Evolutionary conservation across 805 yeast genomes (phyloP).

Genomic region (Saccharomyces eubayanus): DNA sequence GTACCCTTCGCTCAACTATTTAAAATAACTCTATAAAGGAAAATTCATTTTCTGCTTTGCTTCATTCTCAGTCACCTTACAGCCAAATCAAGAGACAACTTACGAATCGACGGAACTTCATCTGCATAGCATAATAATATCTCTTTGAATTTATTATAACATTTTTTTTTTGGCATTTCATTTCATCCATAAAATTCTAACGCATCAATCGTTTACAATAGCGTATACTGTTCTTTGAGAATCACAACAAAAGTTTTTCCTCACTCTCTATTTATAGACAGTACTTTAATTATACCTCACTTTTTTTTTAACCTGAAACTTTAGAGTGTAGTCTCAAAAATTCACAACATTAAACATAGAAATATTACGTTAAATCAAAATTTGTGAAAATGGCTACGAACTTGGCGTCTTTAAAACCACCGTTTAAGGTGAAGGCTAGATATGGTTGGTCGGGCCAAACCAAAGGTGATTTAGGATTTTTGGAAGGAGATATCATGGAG

Average conservation of each 20-base stretch:
- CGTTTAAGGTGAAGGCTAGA: conserved; percentile 70
- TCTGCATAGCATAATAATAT: not conserved
- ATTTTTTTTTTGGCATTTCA: not conserved
- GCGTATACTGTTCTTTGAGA: not conserved
- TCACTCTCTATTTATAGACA: not conserved
- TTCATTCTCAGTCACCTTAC: not conserved
- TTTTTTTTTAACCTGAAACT: not conserved
- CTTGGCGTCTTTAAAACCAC: conserved; percentile 35
- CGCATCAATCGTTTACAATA: not conserved
- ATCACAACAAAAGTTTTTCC: not conserved
- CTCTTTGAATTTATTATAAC: not conserved
- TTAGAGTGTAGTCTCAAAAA: not conserved
- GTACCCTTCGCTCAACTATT: not conserved
- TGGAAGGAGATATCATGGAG: conserved; percentile 88
- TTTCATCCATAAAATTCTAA: not conserved
- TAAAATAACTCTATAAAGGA: not conserved
- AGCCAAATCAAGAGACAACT: not conserved
- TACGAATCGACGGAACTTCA: not conserved
- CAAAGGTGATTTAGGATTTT: conserved; percentile 82
- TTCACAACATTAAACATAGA: not conserved
- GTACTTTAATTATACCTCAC: not conserved
- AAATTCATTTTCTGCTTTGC: not conserved
- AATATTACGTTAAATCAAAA: not conserved
- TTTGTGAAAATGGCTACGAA: not conserved
- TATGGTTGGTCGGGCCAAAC: conserved; percentile 94